A percentile compares a stretch with the other conserved stretches of the same genome.
These are phyloP conservation scores for Austropuccinia psidii DNA, from an alignment of 1,284 basidiomycete genomes.

Conservation along the genomic window DNA sequence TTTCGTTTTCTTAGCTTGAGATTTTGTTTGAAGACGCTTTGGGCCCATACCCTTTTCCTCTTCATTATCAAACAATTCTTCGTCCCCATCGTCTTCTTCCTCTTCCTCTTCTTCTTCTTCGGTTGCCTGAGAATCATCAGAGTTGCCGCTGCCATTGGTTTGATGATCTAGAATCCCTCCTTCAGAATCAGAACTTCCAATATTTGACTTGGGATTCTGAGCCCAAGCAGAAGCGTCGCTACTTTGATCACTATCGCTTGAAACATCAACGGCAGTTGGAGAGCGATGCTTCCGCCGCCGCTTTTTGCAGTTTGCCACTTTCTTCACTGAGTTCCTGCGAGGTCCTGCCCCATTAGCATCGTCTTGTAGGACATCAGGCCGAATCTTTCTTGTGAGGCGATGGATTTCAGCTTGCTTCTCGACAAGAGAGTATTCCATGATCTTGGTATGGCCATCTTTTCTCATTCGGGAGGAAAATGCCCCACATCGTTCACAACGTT, in stretches of 20 bases:
- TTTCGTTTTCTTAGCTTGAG: constrained; percentile 58
- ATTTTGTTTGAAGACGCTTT: constrained; percentile 55
- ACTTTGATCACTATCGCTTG: neutral
- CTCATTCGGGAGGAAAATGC: constrained; percentile 52
- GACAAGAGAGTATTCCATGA: constrained; percentile 85
- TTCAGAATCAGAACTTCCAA: neutral
- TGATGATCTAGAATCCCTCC: neutral
- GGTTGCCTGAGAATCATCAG: too few relatives aligned
- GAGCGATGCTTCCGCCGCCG: too few relatives aligned
- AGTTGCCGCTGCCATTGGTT: neutral
- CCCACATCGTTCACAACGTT: constrained; percentile 29
- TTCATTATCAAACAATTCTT: constrained; percentile 39
- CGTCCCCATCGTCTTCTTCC: constrained; percentile 47
- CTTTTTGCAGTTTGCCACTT: too few relatives aligned
- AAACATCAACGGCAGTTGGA: too few relatives aligned
- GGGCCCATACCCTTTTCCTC: constrained; percentile 43
- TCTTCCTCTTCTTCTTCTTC: constrained; percentile 38
- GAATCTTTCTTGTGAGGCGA: constrained; percentile 55
- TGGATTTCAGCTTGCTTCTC: constrained; percentile 67
- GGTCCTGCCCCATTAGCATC: too few relatives aligned
- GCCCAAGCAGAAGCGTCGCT: constrained; percentile 26
- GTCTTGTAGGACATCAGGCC: constrained; percentile 48
- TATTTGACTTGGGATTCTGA: neutral
- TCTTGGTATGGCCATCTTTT: constrained; percentile 87
- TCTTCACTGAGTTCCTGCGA: too few relatives aligned